Percentiles rank a stretch among this genome's conserved stretches.
phyloP scores from a whole-genome alignment of 768 basidiomycete genomes.

The Boletus reticulatus region DNA sequence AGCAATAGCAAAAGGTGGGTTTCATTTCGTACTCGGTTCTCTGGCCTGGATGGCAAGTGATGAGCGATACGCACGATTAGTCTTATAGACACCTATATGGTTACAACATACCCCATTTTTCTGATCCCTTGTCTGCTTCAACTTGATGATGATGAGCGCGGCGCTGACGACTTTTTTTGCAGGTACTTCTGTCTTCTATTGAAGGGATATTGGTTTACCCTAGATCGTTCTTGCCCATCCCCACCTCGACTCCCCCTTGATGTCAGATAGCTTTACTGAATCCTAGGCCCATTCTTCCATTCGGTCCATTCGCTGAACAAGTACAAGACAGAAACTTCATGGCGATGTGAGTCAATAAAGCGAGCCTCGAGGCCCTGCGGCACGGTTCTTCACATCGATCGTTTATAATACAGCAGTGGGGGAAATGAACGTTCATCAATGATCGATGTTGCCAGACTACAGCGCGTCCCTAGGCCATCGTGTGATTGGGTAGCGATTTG shows the following conservation, averaged over 20 bases:
- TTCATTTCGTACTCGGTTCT: not conserved
- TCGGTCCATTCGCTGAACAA: not conserved
- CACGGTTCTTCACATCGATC: not conserved
- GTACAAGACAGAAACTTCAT: not conserved
- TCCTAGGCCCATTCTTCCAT: not conserved
- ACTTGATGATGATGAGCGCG: not conserved
- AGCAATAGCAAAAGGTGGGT: conserved; percentile 9
- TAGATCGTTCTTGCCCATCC: not conserved
- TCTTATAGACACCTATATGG: conserved; percentile 85
- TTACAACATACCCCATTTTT: conserved; percentile 43
- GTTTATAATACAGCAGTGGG: not conserved
- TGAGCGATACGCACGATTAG: conserved; percentile 85
- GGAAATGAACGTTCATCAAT: not conserved
- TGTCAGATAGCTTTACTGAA: not conserved
- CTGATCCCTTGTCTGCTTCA: conserved; percentile 18
- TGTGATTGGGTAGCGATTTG: not conserved
- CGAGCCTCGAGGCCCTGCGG: conserved; percentile 1
- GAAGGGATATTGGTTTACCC: not conserved
- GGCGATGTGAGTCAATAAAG: conserved; percentile 9
- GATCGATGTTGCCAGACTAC: not conserved
- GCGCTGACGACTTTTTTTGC: conserved; percentile 5
- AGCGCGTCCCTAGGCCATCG: not conserved
- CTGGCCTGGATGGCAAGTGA: conserved; percentile 24
- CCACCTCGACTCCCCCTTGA: not conserved
- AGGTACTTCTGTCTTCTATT: conserved; percentile 7